Conservation (phyloP, 2,329 filamentous ascomycete genomes). For the Fusarium praegraminearum region DNA sequence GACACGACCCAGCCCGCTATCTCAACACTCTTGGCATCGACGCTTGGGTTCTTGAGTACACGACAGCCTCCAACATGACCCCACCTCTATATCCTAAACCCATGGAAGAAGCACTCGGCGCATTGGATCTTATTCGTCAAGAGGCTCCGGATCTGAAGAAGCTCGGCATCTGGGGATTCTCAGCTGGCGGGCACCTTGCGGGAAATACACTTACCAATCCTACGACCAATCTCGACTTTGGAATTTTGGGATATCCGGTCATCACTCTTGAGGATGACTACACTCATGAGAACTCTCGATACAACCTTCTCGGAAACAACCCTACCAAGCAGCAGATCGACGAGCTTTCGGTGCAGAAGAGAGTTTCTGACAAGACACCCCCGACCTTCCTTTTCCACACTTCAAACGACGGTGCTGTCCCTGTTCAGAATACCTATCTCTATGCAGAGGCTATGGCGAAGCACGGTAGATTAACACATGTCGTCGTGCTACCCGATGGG, state of each 20-base stretch:
- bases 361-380: slow-evolving; percentile 21
- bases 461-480: slow-evolving; percentile 11
- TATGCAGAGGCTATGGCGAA: slow-evolving; percentile 33
- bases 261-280: slow-evolving; percentile 32
- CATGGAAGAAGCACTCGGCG: slow-evolving; percentile 29
- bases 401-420: slow-evolving; percentile 26
- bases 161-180: slow-evolving; percentile 35
- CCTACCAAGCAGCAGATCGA: slow-evolving; percentile 17
- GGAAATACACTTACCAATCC: slow-evolving; percentile 33
- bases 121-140: slow-evolving; percentile 18
- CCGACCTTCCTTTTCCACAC: slow-evolving; percentile 38
- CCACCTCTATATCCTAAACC: slow-evolving; percentile 31
- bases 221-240: slow-evolving; percentile 29
- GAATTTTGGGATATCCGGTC: slow-evolving; percentile 30
- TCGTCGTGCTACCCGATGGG: slow-evolving; percentile 29
- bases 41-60: slow-evolving; percentile 38
- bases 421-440: slow-evolving; percentile 29
- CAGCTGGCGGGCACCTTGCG: slow-evolving; percentile 33
- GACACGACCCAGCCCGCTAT: slow-evolving; percentile 17
- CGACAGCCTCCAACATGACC: slow-evolving; percentile 18
- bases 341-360: slow-evolving; percentile 25
- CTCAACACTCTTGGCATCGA: slow-evolving; percentile 37
- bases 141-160: slow-evolving; percentile 18
- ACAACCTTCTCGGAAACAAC: slow-evolving; percentile 29
- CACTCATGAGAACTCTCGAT: slow-evolving; percentile 27